Evolutionary conservation across 164 flowering plant genomes (phyloP).

Genomic region (Annona squamosa): DNA sequence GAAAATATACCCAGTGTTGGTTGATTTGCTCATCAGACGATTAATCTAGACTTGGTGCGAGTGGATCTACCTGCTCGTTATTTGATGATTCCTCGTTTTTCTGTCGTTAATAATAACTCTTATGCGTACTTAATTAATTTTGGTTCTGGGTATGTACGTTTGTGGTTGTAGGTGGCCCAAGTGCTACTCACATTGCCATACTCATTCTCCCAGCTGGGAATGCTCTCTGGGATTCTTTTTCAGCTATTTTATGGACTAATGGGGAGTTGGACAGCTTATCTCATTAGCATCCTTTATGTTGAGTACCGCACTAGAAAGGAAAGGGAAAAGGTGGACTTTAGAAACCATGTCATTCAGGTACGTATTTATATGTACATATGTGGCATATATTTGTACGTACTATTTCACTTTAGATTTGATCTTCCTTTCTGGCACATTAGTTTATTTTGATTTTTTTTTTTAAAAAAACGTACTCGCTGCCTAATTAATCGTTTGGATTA

Average conservation of each 20-base stretch:
- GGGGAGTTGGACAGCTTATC: slow-evolving; percentile 78
- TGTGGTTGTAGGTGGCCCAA: slow-evolving; percentile 49
- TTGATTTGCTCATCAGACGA: too few relatives aligned
- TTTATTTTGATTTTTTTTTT: not conserved
- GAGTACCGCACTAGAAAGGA: slow-evolving; percentile 69
- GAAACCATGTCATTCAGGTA: slow-evolving; percentile 80
- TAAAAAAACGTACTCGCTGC: too few relatives aligned
- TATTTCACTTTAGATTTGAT: not conserved
- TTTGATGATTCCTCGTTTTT: too few relatives aligned
- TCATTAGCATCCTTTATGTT: slow-evolving; percentile 60
- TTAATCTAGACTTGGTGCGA: not conserved
- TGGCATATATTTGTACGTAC: not conserved
- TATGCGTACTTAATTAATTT: too few relatives aligned
- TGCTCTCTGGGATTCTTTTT: slow-evolving; percentile 54
- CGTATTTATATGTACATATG: not conserved
- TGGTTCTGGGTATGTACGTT: too few relatives aligned
- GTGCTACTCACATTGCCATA: slow-evolving; percentile 65
- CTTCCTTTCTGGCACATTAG: not conserved
- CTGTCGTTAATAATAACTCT: too few relatives aligned
- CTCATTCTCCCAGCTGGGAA: slow-evolving; percentile 69
- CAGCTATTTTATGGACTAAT: slow-evolving; percentile 61
- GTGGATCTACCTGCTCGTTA: too few relatives aligned
- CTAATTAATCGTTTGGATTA: too few relatives aligned
- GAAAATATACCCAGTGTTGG: too few relatives aligned
- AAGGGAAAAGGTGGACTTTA: slow-evolving; percentile 60